Base-by-base conservation (phyloP, 2,329 filamentous ascomycete genomes). In the Penicillium sp. region DNA sequence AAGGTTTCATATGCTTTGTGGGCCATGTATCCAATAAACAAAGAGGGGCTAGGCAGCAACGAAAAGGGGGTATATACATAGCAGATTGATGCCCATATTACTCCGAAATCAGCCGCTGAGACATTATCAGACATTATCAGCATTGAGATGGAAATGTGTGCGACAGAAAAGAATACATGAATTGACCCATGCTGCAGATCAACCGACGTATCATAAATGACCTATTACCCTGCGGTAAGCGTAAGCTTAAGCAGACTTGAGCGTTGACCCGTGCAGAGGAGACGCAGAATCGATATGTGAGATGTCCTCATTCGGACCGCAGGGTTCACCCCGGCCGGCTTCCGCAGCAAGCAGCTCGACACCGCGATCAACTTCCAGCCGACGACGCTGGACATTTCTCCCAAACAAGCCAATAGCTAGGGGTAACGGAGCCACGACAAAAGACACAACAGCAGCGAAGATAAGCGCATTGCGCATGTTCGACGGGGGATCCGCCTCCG, bases 401-500 rank as follows among this genome's bases (percentile, higher is more conserved):
- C 88, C 87, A 64, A 90, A 86, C 35, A 85, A 58, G 0, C 89
- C 88, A 26, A 95, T 64, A 11, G 74, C 77, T 49, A 94, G 56
- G 1, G 87, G 84, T 39, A 86, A 66, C 7, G 87, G 86, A 35
- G 86, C 74, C 8, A 80, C 78, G 6, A 75, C 77, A 44, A 84
- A 64, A 0, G 82, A 81, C 8, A 95, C 48, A 2, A 88, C 82
- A 1, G 87, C 87, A 56, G 89, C 79, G 63, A 96, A 94, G 18
- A 95, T 76, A 50, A 96, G 72, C 1, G 86, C 81, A 18, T 77
- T 75, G 57, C 77, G 79, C 86, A 96, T 90, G 61, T 89, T 85
- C 14, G 70, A 67, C 0, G 85, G 84, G 11, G 86, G 87, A 28
- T 69, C 59, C 0, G 73, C 81, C 13, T 70, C 65, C 8, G 65